phyloP scores from a whole-genome alignment of 2,329 filamentous ascomycete genomes.

The Talaromyces sp. region DNA sequence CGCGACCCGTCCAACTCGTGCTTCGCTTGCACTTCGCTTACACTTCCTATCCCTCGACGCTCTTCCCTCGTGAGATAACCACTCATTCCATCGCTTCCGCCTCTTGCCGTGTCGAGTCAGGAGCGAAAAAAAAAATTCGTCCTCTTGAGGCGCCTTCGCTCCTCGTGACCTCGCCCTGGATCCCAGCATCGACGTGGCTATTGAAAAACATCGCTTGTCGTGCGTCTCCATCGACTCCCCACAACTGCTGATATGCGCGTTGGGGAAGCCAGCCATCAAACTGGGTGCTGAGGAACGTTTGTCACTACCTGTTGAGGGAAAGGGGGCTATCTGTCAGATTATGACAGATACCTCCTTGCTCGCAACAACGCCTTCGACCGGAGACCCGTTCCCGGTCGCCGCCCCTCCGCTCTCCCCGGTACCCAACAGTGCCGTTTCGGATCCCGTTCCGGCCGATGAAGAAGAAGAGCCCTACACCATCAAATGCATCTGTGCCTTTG shows the following conservation, averaged over 20 bases:
- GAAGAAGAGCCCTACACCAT: constrained; percentile 68
- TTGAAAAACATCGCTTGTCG: constrained; percentile 20
- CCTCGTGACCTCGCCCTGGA: not conserved
- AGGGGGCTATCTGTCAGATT: constrained; percentile 49
- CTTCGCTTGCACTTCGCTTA: not conserved
- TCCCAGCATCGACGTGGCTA: constrained; percentile 2
- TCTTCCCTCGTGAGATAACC: not conserved
- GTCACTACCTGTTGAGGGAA: constrained; percentile 17
- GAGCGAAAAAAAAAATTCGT: not conserved
- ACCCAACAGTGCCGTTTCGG: constrained; percentile 39
- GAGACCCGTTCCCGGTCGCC: constrained; percentile 44
- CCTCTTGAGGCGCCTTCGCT: not conserved
- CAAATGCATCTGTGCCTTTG: constrained; percentile 93
- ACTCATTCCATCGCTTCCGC: constrained; percentile 1
- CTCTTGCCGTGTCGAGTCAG: not conserved
- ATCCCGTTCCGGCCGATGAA: constrained; percentile 34
- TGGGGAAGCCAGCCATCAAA: constrained; percentile 9
- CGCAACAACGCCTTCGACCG: constrained; percentile 45
- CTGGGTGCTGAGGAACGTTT: constrained; percentile 16
- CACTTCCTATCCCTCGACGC: not conserved
- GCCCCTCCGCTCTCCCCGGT: constrained; percentile 39
- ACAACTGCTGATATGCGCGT: constrained; percentile 14
- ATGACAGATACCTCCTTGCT: constrained; percentile 52
- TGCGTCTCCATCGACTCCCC: constrained; percentile 13
- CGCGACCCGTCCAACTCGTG: not conserved